phyloP scores from a whole-genome alignment of 495 filamentous ascomycete genomes.

The Sordaria brevicollis region DNA sequence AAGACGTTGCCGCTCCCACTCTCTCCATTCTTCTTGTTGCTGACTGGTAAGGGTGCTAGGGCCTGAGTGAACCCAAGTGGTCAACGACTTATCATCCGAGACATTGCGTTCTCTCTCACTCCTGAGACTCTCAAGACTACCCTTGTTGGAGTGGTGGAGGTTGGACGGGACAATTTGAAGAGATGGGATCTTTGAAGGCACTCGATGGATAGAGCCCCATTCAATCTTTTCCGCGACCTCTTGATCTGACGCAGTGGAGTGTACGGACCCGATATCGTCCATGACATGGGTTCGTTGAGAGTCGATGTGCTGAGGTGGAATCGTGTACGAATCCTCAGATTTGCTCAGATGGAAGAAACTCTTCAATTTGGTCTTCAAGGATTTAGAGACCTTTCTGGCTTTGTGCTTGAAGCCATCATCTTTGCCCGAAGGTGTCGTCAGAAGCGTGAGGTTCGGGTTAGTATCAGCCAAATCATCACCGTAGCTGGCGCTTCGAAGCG shows the following conservation, averaged over 20 bases:
- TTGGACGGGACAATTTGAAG: slow-evolving; percentile 28
- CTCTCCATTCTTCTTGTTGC: slow-evolving; percentile 24
- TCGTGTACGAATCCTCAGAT: slow-evolving; percentile 24
- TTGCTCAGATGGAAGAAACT: slow-evolving; percentile 44
- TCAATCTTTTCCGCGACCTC: slow-evolving; percentile 2
- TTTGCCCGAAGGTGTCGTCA: slow-evolving; percentile 7
- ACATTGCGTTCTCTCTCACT: slow-evolving; percentile 36
- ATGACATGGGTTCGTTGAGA: slow-evolving; percentile 37
- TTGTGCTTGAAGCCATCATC: slow-evolving; percentile 34
- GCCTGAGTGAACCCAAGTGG: slow-evolving; percentile 63
- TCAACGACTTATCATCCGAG: slow-evolving; percentile 53
- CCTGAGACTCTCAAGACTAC: slow-evolving; percentile 41
- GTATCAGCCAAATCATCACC: slow-evolving; percentile 12
- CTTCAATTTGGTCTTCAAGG: slow-evolving; percentile 51
- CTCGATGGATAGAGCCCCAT: slow-evolving; percentile 27
- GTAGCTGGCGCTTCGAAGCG: slow-evolving; percentile 42
- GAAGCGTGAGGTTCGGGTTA: slow-evolving; percentile 13
- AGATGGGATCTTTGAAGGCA: slow-evolving; percentile 31
- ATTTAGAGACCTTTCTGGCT: slow-evolving; percentile 50
- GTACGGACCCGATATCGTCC: slow-evolving; percentile 14
- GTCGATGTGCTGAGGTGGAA: slow-evolving; percentile 43
- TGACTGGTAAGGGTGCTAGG: slow-evolving; percentile 34
- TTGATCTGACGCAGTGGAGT: neutral
- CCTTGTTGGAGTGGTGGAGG: slow-evolving; percentile 32
- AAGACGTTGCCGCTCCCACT: slow-evolving; percentile 46